A percentile compares a stretch with the other conserved stretches of the same genome.
Conservation (phyloP, 305 asterid species). For the Striga hermonthica region DNA sequence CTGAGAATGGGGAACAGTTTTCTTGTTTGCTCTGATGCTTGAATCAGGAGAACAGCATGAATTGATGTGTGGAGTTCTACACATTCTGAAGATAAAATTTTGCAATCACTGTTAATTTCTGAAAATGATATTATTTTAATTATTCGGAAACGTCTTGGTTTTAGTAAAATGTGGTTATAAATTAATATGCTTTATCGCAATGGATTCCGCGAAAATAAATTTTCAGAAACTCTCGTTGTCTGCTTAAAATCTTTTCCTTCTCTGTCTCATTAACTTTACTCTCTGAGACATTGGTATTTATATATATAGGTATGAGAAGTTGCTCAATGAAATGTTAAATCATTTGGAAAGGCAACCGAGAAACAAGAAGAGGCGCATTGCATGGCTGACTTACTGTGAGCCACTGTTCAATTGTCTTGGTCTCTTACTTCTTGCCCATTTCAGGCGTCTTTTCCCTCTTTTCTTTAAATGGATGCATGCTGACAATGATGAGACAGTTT, state of each 20-base stretch:
- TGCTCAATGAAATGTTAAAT: constrained; percentile 78
- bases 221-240: neutral
- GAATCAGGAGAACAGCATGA: too few species aligned
- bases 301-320: constrained; percentile 71
- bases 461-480: constrained; percentile 92
- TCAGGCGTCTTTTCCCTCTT: constrained; percentile 78
- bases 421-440: constrained; percentile 73
- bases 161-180: neutral
- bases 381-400: constrained; percentile 76
- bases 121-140: neutral
- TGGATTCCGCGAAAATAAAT: neutral
- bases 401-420: constrained; percentile 68
- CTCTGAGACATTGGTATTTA: constrained; percentile 16
- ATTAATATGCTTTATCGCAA: constrained; percentile 5
- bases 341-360: constrained; percentile 94
- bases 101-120: neutral
- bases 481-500: constrained; percentile 80
- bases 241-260: constrained; percentile 8
- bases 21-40: too few species aligned
- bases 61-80: too few species aligned
- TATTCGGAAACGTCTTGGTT: too few species aligned
- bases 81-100: constrained; percentile 1
- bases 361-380: constrained; percentile 72
- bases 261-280: neutral
- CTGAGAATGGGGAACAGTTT: constrained; percentile 9